These are phyloP conservation scores for Microcos paniculata DNA, from an alignment of 345 rosid genomes.

Conservation along the genomic window DNA sequence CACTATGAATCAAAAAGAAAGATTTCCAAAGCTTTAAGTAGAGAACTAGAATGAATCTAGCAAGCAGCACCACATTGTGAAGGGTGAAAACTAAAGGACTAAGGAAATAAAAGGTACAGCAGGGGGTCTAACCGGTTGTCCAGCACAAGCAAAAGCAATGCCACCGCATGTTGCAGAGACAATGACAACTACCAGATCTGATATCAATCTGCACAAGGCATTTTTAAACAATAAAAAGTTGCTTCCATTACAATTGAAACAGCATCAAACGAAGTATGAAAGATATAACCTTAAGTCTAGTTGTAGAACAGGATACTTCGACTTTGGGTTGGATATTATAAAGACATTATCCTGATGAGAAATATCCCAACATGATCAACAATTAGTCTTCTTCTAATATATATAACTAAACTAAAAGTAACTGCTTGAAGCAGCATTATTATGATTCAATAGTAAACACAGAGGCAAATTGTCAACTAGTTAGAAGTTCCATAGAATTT, in stretches of 20 bases:
- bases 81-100: conserved; percentile 6
- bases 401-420: not conserved
- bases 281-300: conserved; percentile 73
- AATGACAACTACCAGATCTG: conserved; percentile 93
- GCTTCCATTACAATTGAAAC: not conserved
- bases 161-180: conserved; percentile 99
- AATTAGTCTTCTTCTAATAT: not conserved
- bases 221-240: conserved; percentile 18
- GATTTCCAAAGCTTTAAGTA: conserved; percentile 1
- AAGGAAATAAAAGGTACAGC: conserved; percentile 19
- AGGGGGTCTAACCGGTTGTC: conserved; percentile 76
- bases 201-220: conserved; percentile 72
- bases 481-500: not conserved
- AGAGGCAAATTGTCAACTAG: conserved; percentile 11
- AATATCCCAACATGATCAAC: conserved; percentile 23
- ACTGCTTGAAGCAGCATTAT: not conserved
- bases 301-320: conserved; percentile 91
- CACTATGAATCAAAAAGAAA: conserved; percentile 8
- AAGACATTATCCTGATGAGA: conserved; percentile 84
- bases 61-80: not conserved
- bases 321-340: conserved; percentile 94
- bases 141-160: conserved; percentile 98
- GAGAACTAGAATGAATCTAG: conserved; percentile 8
- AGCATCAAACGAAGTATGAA: not conserved
- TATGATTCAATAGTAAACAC: not conserved